Conservation (phyloP, 495 filamentous ascomycete genomes). For the Bombardia bombarda region DNA sequence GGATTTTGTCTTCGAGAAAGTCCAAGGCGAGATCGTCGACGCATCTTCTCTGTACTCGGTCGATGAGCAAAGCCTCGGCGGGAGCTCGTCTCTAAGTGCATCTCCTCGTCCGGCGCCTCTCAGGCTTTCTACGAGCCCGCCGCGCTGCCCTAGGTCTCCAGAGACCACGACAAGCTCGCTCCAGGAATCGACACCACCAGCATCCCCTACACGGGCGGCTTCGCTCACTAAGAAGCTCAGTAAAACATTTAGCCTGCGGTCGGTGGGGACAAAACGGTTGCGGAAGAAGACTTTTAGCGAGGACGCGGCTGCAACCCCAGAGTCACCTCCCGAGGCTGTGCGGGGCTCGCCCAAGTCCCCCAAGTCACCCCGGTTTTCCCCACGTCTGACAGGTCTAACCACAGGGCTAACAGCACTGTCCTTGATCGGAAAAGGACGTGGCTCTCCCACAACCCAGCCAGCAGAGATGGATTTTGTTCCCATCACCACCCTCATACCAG, state of each 20-base stretch:
- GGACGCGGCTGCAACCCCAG: slow-evolving; percentile 15
- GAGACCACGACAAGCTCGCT: slow-evolving; percentile 6
- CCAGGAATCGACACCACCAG: slow-evolving; percentile 3
- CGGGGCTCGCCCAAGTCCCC: slow-evolving; percentile 14
- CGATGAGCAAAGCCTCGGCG: slow-evolving; percentile 9
- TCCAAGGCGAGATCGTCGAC: slow-evolving; percentile 19
- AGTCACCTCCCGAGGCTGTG: slow-evolving; percentile 7
- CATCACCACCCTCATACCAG: slow-evolving; percentile 44
- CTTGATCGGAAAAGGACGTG: slow-evolving; percentile 12
- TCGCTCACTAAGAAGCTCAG: slow-evolving; percentile 20
- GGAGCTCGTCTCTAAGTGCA: background rate
- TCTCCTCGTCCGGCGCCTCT: slow-evolving; percentile 18
- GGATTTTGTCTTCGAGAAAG: slow-evolving; percentile 28
- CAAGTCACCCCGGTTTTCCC: slow-evolving; percentile 16
- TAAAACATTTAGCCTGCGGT: slow-evolving; percentile 32
- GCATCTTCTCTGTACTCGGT: slow-evolving; percentile 12
- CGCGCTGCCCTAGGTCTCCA: background rate
- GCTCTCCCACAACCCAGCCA: slow-evolving; percentile 12
- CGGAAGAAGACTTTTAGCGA: slow-evolving; percentile 26
- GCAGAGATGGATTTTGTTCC: slow-evolving; percentile 27
- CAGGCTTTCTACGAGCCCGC: slow-evolving; percentile 10
- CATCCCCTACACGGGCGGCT: slow-evolving; percentile 10
- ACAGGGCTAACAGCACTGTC: slow-evolving; percentile 11
- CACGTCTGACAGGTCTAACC: too few species aligned
- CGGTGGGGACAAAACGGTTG: slow-evolving; percentile 17